Evolutionary conservation across 2,329 filamentous ascomycete species (phyloP), one percentile per base, ranked within the genome.

Genomic region (Sarocladiaceae sp.): DNA sequence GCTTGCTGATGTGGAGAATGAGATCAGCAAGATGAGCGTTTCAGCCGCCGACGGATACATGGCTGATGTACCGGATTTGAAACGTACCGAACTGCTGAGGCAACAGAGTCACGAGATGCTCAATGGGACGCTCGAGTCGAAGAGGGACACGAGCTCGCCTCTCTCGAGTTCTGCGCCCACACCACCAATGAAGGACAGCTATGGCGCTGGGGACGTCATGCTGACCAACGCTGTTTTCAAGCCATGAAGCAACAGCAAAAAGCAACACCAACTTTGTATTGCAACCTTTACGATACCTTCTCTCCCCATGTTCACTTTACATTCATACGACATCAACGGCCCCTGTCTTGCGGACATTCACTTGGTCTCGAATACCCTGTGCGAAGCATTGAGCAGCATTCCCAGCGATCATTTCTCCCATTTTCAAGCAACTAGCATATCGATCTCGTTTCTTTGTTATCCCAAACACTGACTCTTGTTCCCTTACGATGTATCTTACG

Each of bases 1-100:
- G 2, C 67, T 86, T 32, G 78, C 76, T 1, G 82, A 85, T 51
- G 82, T 85, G 12, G 80, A 85, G 59, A 57, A 62, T 35, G 64
- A 67, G 41, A 63, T 65, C 43, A 60, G 57, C 43, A 63, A 60
- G 46, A 63, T 68, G 56, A 58, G 58, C 50, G 53, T 48, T 35
- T n/a, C n/a, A n/a, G 50, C 50, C 20, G 16, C 19, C 40, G 40
- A 43, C 15, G 33, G 40, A 26, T 43, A 43, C 27, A 48, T 47
- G 21, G 50, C 47, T 4, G 47, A 53, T 24, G 43, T 49, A 34
- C 39, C 50, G 26, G 64, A 70, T 48, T 48, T 45, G 1, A 52
- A 50, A 23, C 51, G 60, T 21, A 68, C 55, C 35, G 61, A 67
- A 35, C 54, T 73, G 16, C 67, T 75, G 49, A 69, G 72, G 12